phyloP scores from a whole-genome alignment of 768 basidiomycete species.

The Lactarius hatsudake region DNA sequence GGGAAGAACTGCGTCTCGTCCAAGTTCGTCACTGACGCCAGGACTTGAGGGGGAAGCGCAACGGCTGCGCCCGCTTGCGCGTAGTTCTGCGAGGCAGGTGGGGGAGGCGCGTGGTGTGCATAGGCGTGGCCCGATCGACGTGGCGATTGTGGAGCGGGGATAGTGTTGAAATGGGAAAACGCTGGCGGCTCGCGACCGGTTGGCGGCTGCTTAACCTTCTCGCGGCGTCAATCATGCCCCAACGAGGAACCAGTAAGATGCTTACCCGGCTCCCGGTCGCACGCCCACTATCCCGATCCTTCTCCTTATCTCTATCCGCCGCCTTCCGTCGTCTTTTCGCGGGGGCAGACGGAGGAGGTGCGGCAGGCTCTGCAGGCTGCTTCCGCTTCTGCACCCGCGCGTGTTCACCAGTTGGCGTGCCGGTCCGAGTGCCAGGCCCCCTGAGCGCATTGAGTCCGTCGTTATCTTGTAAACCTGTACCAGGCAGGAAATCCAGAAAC shows the following conservation, averaged over 20 bases:
- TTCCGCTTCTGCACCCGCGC: constrained; percentile 41
- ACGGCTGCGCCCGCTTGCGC: constrained; percentile 8
- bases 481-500: constrained; percentile 74
- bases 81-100: constrained; percentile 10
- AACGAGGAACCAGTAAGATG: neutral
- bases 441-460: constrained; percentile 20
- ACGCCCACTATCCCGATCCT: constrained; percentile 32
- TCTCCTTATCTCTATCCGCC: constrained; percentile 44
- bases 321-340: constrained; percentile 70
- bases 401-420: constrained; percentile 35
- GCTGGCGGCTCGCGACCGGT: constrained; percentile 29
- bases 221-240: neutral
- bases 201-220: constrained; percentile 33
- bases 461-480: constrained; percentile 14
- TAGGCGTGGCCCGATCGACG: constrained; percentile 27
- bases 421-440: constrained; percentile 27
- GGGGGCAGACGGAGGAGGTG: constrained; percentile 41
- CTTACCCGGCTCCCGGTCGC: constrained; percentile 25
- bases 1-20: constrained; percentile 88
- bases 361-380: constrained; percentile 28
- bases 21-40: constrained; percentile 29
- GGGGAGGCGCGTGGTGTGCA: constrained; percentile 23
- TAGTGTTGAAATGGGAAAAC: constrained; percentile 32
- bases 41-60: constrained; percentile 24
- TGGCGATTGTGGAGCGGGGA: constrained; percentile 33